Base-by-base conservation (phyloP, 192 early-diverging fungal species). In the Diversispora epigaea region DNA sequence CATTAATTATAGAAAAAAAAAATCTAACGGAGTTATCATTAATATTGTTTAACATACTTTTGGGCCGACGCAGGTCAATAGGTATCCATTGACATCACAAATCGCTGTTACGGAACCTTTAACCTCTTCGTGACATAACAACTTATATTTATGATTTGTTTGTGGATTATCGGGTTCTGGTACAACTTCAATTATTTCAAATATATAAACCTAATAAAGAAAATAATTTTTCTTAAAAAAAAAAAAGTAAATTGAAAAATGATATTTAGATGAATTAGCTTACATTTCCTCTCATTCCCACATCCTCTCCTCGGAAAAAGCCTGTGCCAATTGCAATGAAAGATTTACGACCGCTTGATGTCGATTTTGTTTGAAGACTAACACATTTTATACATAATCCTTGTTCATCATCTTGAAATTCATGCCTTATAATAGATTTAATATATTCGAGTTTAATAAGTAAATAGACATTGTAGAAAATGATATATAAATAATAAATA, bases 111-210 rank as follows among this genome's bases (percentile, higher is more conserved):
- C 91, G 14, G 95, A 86, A 19, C 92, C 92, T 70, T 93, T 94
- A 39, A 96, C 89, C 62, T 98, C 95, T 63, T 92, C 91, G 14
- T 83, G 84, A 68, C 87, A 93, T 39, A 96, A 78, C 63, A 92
- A 76, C 73, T 98, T 98, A 72, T 96, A 90, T 72, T 91, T 91
- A 77, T 95, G 94, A 77, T 93, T 95, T 0, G 95, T 96, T 80
- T 95, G 93, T 40, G 98, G 96, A 63, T 93, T 93, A 55, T 93
- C 93, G 0, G 91, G 90, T 78, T 97, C 95, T 6, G 98, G 98
- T 43, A 99, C 95, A 46, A 99, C 95, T 80, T 96, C 94, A 82
- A 97, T 93, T 49, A 98, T 88, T 56, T 99, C 98, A 77, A 92
- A 98, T 32, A 99, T 82, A 58, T 94, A 91, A 58, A 98, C 87